Evolutionary conservation across 1,284 basidiomycete species (phyloP).

Genomic region (Austroboletus niveus): DNA sequence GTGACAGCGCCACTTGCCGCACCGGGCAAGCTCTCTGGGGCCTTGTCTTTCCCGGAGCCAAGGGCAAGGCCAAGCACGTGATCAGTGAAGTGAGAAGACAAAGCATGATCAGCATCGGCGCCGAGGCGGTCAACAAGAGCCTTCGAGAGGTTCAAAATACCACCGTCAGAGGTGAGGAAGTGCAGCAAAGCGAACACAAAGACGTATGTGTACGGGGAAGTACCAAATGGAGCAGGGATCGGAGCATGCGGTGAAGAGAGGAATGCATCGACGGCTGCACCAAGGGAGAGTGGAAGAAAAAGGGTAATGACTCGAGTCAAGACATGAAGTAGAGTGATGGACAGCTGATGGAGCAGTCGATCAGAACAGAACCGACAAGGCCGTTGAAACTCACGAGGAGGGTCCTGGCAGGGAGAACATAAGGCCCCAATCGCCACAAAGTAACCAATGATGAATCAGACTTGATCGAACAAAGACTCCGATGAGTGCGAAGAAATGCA

Average conservation of each 20-base stretch:
- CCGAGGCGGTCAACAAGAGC: constrained; percentile 82
- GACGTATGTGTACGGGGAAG: constrained; percentile 63
- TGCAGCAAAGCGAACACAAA: constrained; percentile 61
- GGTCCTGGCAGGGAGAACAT: constrained; percentile 21
- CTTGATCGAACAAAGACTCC: constrained; percentile 2
- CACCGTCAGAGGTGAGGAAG: constrained; percentile 69
- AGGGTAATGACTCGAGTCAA: constrained; percentile 78
- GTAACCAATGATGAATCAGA: constrained; percentile 15
- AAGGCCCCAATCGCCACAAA: constrained; percentile 19
- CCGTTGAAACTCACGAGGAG: constrained; percentile 19
- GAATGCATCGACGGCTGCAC: constrained; percentile 61
- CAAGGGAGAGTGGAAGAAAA: constrained; percentile 71
- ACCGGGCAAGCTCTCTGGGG: constrained; percentile 66
- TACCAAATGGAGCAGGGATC: constrained; percentile 31
- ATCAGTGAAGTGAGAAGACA: constrained; percentile 78
- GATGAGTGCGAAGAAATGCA: not conserved
- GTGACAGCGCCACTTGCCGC: constrained; percentile 81
- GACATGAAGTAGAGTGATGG: constrained; percentile 68
- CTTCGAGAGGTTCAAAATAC: constrained; percentile 67
- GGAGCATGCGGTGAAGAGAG: constrained; percentile 34
- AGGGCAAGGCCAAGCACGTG: constrained; percentile 82
- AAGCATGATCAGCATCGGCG: constrained; percentile 80
- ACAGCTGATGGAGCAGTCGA: constrained; percentile 36
- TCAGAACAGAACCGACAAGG: constrained; percentile 8
- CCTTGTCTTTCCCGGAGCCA: constrained; percentile 41